phyloP scores from a whole-genome alignment of 495 filamentous ascomycete genomes.

The Penicillium fimorum region DNA sequence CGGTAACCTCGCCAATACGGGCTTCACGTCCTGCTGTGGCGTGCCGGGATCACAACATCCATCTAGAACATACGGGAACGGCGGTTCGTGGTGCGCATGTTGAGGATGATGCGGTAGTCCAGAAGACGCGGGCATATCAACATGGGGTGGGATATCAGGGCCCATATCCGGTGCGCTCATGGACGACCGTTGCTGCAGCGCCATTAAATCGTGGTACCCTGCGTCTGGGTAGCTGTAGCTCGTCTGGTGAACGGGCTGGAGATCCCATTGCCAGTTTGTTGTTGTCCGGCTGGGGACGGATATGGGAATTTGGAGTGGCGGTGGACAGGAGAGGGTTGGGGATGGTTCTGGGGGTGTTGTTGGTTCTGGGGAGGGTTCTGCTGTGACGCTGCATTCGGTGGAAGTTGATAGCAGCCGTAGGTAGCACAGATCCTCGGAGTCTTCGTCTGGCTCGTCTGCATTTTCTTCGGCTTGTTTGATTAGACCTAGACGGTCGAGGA shows the following conservation, averaged over 20 bases:
- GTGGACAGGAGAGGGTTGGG: conserved; percentile 14
- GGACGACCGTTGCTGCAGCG: conserved; percentile 19
- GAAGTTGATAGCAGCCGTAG: conserved; percentile 40
- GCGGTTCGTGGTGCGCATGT: conserved; percentile 15
- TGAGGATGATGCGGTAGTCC: conserved; percentile 6
- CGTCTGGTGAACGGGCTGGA: conserved; percentile 25
- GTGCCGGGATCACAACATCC: conserved; percentile 12
- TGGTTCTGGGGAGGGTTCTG: conserved; percentile 45
- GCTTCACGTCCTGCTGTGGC: conserved; percentile 19
- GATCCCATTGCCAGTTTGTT: conserved; percentile 37
- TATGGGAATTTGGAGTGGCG: conserved; percentile 22
- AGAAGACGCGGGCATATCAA: conserved; percentile 15
- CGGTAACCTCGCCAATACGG: conserved; percentile 13
- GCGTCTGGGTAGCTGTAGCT: conserved; percentile 27
- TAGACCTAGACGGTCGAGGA: conserved; percentile 46
- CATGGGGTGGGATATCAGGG: conserved; percentile 25
- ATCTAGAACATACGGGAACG: conserved; percentile 23
- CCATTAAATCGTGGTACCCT: conserved; percentile 28
- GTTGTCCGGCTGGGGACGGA: conserved; percentile 15
- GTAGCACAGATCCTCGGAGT: conserved; percentile 41
- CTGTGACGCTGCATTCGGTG: conserved; percentile 41
- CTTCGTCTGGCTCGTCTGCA: conserved; percentile 38
- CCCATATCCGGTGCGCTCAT: conserved; percentile 19
- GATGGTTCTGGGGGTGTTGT: conserved; percentile 40
- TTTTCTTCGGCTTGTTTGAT: conserved; percentile 52